These are phyloP conservation scores for Thymus mandschuricus DNA, from an alignment of 257 asterid species.

Conservation along the genomic window DNA sequence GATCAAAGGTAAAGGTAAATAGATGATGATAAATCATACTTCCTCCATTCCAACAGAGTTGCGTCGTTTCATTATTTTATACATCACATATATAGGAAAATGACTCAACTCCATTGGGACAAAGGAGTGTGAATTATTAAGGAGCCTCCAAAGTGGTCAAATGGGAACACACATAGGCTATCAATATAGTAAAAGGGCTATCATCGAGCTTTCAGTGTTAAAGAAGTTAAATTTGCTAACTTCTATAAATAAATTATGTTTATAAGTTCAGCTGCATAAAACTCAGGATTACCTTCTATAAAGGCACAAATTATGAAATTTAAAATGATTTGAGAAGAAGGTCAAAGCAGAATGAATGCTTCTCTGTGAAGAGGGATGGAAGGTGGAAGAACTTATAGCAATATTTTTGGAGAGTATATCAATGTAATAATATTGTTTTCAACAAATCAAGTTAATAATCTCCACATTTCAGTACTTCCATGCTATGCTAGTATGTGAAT, in stretches of 20 bases:
- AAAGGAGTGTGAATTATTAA: background rate
- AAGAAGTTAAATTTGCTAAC: background rate
- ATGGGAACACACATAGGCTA: background rate
- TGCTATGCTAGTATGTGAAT: background rate
- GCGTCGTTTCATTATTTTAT: too few relatives aligned
- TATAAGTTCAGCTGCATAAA: background rate
- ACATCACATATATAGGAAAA: too few relatives aligned
- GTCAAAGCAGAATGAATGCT: background rate
- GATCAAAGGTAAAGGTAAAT: background rate
- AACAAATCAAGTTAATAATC: background rate
- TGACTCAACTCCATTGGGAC: too few relatives aligned
- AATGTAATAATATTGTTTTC: background rate
- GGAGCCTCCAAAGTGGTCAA: background rate
- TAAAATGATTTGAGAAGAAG: background rate
- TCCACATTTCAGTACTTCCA: constrained; percentile 12
- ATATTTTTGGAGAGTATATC: background rate
- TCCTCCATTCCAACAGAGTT: too few relatives aligned
- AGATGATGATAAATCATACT: background rate
- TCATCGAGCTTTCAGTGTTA: background rate
- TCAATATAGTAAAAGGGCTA: background rate
- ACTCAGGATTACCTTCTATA: background rate
- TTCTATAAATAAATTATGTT: background rate
- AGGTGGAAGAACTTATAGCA: background rate
- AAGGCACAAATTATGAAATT: background rate
- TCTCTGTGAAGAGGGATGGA: background rate